phyloP scores from a whole-genome alignment of 2,329 filamentous ascomycete genomes.

The Phyllosticta paracitricarpa region DNA sequence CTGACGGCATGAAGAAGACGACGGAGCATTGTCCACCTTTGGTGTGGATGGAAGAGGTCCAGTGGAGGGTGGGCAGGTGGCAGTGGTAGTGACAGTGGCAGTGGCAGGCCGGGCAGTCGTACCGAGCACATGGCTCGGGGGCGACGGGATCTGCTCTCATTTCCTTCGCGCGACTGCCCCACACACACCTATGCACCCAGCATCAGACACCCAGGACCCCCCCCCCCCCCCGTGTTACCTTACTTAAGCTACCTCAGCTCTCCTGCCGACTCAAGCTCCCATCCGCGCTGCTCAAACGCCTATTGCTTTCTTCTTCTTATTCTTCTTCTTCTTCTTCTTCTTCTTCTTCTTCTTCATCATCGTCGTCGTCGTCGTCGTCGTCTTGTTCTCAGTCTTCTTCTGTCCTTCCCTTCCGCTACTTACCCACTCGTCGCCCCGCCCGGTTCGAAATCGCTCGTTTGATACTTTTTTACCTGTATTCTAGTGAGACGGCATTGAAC shows the following conservation, averaged over 20 bases:
- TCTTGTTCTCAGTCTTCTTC: not conserved
- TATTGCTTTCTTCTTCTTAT: not conserved
- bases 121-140: not conserved
- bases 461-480: not conserved
- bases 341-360: not conserved
- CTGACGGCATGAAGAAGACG: constrained; percentile 15
- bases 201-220: no score
- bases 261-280: not conserved
- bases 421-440: not conserved
- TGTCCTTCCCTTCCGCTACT: not conserved
- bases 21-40: not conserved
- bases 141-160: not conserved
- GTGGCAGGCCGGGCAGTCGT: not conserved
- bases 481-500: not conserved
- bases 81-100: not conserved
- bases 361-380: not conserved
- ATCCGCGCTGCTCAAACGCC: not conserved
- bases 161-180: not conserved
- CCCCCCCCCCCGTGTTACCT: no score
- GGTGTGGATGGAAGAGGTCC: not conserved
- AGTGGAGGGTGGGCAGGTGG: not conserved
- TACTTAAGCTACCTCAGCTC: not conserved
- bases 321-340: no score
- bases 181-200: no score
- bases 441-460: not conserved